Base-by-base conservation (phyloP, 768 basidiomycete genomes). In the Rubroboletus satanas region DNA sequence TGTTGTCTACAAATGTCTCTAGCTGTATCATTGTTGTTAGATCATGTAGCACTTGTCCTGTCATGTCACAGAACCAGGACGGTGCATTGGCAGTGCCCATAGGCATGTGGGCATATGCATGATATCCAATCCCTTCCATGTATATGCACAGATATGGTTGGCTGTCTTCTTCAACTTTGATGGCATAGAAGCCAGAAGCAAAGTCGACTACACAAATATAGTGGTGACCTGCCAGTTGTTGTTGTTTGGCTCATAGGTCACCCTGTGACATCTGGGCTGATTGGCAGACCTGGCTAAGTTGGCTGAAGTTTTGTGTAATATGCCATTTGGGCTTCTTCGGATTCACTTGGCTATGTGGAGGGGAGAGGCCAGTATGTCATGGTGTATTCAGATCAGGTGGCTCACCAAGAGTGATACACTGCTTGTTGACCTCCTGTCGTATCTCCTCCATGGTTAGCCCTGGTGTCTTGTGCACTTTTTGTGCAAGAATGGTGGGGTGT, bases 21-120 rank as follows among this genome's bases (percentile, higher is more conserved):
- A 52, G 43, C 4, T 28, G 3, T 0, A 37, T 11, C 3, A 10
- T 5, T 0, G 33, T 23, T 2, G n/a, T 21, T 3, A 37, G 7
- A 7, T 52, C 43, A 7, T 52, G 14, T 3, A 52, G 28, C 9
- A 35, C 35, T 1, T n/a, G 33, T 2, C 7, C 32, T 1, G 43
- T 45, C 28, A 52, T 11, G 1, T 52, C 28, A 1, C 10, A 14
- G 18, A 52, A 52, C 2, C 43, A 52, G 9, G 28, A 64, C 8
- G 76, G 77, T 2, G 73, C 72, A 0, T 74, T 77, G 0, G 70
- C 73, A 0, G 77, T 45, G 0, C 77, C 77, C 54, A 79, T 77
- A 0, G 74, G 76, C 72, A 79, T 75, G 0, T 65, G 31, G 1
- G 49, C 38, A 39, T 74, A 77, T 7, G 53, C 49, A 42, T 71